These are phyloP conservation scores for Globisporangium irregulare DNA, from an alignment of 352 stramenopile genomes.

Conservation along the genomic window DNA sequence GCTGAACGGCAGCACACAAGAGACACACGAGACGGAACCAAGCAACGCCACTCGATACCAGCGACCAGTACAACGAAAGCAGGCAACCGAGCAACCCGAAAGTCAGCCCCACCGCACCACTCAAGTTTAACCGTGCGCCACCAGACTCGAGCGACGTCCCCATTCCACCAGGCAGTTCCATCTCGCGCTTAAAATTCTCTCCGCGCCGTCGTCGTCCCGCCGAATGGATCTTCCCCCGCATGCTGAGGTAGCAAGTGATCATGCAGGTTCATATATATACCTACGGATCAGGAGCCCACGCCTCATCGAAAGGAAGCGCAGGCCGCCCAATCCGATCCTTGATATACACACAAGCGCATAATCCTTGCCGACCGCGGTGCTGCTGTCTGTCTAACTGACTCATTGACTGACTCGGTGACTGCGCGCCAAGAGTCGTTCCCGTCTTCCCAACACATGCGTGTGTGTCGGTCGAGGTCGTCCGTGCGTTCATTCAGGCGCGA, in stretches of 20 bases:
- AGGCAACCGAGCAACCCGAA: not conserved
- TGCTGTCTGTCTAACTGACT: slow-evolving; percentile 5
- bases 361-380: slow-evolving; percentile 34
- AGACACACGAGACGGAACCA: not conserved
- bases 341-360: slow-evolving; percentile 69
- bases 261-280: slow-evolving; percentile 78
- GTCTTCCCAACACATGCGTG: slow-evolving; percentile 15
- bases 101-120: not conserved
- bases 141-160: not conserved
- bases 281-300: slow-evolving; percentile 59
- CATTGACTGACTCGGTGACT: slow-evolving; percentile 8
- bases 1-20: not conserved
- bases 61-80: not conserved
- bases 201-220: not conserved
- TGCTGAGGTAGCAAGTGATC: slow-evolving; percentile 30
- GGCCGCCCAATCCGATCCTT: slow-evolving; percentile 76
- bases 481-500: slow-evolving; percentile 7
- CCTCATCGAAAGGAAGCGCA: slow-evolving; percentile 8
- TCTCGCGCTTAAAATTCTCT: not conserved
- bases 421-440: slow-evolving; percentile 17
- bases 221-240: slow-evolving; percentile 1
- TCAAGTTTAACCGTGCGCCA: not conserved
- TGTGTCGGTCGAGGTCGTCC: slow-evolving; percentile 13
- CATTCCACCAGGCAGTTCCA: not conserved
- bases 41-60: not conserved